phyloP scores from a whole-genome alignment of 805 yeast genomes.

The Zygoascus bituminiphila region DNA sequence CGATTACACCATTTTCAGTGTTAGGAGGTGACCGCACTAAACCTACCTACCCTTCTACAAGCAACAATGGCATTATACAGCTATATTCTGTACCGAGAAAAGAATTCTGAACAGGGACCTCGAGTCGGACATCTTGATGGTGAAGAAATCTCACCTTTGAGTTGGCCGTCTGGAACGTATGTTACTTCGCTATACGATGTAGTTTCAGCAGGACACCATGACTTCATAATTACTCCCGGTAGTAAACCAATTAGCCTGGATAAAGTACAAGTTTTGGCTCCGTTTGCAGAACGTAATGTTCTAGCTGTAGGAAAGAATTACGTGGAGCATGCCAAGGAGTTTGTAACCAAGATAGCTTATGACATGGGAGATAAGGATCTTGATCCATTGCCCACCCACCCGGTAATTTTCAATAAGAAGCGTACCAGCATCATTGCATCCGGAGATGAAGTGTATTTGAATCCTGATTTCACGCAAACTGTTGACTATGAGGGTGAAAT shows the following conservation, averaged over 20 bases:
- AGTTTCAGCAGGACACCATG: neutral
- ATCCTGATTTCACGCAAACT: slow-evolving; percentile 25
- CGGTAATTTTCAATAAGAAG: slow-evolving; percentile 46
- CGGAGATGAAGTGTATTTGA: slow-evolving; percentile 32
- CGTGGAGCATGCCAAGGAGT: slow-evolving; percentile 31
- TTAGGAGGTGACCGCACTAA: neutral
- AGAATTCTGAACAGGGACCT: neutral
- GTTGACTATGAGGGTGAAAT: slow-evolving; percentile 50
- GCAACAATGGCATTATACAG: neutral
- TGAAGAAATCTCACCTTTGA: neutral
- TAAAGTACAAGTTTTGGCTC: neutral
- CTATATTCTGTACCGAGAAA: neutral
- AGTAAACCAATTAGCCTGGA: neutral
- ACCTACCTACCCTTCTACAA: neutral
- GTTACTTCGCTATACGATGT: neutral
- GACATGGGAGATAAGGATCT: slow-evolving; percentile 25
- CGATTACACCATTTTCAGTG: neutral
- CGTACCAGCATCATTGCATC: slow-evolving; percentile 39
- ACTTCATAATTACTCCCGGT: neutral
- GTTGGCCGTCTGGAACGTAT: neutral
- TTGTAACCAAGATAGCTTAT: slow-evolving; percentile 29
- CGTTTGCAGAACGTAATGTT: neutral
- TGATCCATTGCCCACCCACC: slow-evolving; percentile 35
- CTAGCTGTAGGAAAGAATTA: slow-evolving; percentile 43
- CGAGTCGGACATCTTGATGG: neutral